Base-by-base conservation (phyloP, 2,329 filamentous ascomycete genomes). In the Neonectria hederae region DNA sequence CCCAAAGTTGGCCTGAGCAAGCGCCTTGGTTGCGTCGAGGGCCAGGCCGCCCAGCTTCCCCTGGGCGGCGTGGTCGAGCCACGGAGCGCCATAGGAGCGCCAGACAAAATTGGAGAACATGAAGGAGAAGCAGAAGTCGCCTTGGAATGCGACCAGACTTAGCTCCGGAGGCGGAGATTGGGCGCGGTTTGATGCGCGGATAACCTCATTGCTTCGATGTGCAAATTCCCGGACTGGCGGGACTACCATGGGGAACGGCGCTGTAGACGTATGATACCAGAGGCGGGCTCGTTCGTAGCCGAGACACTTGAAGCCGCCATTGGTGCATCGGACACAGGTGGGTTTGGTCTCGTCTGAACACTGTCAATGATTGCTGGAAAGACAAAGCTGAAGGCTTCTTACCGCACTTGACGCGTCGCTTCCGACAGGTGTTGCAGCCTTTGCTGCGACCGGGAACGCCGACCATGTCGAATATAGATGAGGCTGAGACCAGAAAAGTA, bases 61-160 rank as follows among this genome's bases (percentile, higher is more conserved):
- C 17, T 62, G 54, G 1, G 67, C 67, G 4, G 67, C 67, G 22
- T 65, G 65, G 17, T 68, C 60, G 8, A 69, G 54, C 67, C 67
- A 69, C 5, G 54, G 54, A 7, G 56, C 49, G 3, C 67, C 65
- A 28, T 69, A 69, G 2, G 65, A 65, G 22, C 67, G 58, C 67
- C 67, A 69, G 17, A 69, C 59, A 28, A 69, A 69, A 13, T 69
- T 69, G 30, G 67, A 59, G 40, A 69, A 69, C 65, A 66, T 69
- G 42, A 69, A 69, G 0, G 65, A 60, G 26, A 68, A 62, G 48
- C 67, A 69, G 52, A 69, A 68, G 32, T 69, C 67, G 10, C 60
- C 67, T 54, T 69, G 57, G 22, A 69, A 69, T 0, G 67, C 65
- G 2, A 69, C 24, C 4, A 69, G 42, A n/a, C 67, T 68, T 11